Conservation (phyloP, 441 rosid genomes). For the Gossypium lobatum region DNA sequence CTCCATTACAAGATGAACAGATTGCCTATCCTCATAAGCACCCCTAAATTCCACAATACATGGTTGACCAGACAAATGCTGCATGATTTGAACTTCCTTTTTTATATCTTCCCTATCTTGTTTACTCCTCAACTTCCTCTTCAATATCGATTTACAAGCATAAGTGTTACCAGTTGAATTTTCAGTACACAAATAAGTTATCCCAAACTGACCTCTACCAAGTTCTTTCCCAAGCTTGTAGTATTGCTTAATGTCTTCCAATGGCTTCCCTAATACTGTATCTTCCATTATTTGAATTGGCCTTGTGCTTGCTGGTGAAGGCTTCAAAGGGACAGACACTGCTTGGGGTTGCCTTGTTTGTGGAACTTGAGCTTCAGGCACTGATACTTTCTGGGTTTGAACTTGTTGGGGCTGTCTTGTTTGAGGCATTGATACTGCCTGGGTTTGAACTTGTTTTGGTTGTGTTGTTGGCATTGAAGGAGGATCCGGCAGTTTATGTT, state of each 20-base stretch:
- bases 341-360: slow-evolving; percentile 9
- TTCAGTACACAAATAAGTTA: slow-evolving; percentile 83
- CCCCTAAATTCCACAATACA: slow-evolving; percentile 81
- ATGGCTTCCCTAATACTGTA: slow-evolving; percentile 64
- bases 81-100: slow-evolving; percentile 84
- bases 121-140: slow-evolving; percentile 60
- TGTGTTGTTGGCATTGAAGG: not conserved
- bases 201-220: slow-evolving; percentile 90
- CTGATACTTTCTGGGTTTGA: slow-evolving; percentile 17
- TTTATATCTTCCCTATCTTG: slow-evolving; percentile 74
- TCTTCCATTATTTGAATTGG: slow-evolving; percentile 27
- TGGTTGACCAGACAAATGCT: slow-evolving; percentile 81
- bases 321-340: slow-evolving; percentile 15
- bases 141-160: slow-evolving; percentile 87
- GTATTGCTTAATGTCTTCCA: slow-evolving; percentile 56
- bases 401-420: not conserved
- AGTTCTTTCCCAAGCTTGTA: slow-evolving; percentile 65
- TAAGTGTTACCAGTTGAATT: slow-evolving; percentile 52
- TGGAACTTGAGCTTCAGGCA: slow-evolving; percentile 24
- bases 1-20: slow-evolving; percentile 93
- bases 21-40: slow-evolving; percentile 77
- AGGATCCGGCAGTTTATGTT: slow-evolving; percentile 25
- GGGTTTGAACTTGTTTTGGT: slow-evolving; percentile 16
- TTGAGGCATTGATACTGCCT: slow-evolving; percentile 6
- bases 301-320: slow-evolving; percentile 16